Evolutionary conservation across 1,284 basidiomycete species (phyloP).

Genomic region (Meira miltonrushii): DNA sequence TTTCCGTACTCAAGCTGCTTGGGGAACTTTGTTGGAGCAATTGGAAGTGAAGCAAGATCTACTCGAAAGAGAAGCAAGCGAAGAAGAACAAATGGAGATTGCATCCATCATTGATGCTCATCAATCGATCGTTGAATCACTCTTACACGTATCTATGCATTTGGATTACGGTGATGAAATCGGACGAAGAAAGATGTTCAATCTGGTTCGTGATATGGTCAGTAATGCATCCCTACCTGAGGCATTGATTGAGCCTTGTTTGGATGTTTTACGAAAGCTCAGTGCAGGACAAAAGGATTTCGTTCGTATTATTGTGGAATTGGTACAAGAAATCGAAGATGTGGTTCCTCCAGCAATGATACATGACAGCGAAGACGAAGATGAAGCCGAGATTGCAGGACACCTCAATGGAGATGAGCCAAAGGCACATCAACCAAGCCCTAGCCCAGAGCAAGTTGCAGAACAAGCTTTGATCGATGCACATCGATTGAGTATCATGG

Average conservation of each 20-base stretch:
- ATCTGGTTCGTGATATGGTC: slow-evolving; percentile 56
- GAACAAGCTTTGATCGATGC: slow-evolving; percentile 34
- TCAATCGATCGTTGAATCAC: slow-evolving; percentile 73
- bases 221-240: slow-evolving; percentile 74
- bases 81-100: slow-evolving; percentile 16
- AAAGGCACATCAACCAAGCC: not conserved
- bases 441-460: slow-evolving; percentile 10
- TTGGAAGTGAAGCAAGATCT: slow-evolving; percentile 32
- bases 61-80: slow-evolving; percentile 19
- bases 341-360: slow-evolving; percentile 47
- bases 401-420: not conserved
- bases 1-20: slow-evolving; percentile 71
- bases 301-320: slow-evolving; percentile 87
- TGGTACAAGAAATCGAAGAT: slow-evolving; percentile 61
- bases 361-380: slow-evolving; percentile 38
- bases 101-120: slow-evolving; percentile 46
- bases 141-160: slow-evolving; percentile 74
- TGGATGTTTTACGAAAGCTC: slow-evolving; percentile 81
- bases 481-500: slow-evolving; percentile 62
- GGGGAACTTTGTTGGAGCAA: slow-evolving; percentile 25
- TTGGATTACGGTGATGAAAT: slow-evolving; percentile 93
- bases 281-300: slow-evolving; percentile 81
- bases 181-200: slow-evolving; percentile 83
- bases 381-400: slow-evolving; percentile 18
- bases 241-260: slow-evolving; percentile 69